phyloP scores from a whole-genome alignment of 768 basidiomycete genomes.

The Hirschioporus abietinus region DNA sequence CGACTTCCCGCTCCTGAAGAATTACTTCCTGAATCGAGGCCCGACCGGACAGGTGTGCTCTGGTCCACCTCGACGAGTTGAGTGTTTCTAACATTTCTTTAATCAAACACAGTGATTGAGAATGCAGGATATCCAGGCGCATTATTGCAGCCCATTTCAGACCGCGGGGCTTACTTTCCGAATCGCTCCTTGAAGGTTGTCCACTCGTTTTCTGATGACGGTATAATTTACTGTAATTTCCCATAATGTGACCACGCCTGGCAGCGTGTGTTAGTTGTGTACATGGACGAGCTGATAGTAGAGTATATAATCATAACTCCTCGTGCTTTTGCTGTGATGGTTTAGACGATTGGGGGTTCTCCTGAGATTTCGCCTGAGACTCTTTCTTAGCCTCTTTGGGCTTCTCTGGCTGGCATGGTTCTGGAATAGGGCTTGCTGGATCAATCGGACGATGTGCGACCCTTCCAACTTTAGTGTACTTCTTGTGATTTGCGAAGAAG shows the following conservation, averaged over 20 bases:
- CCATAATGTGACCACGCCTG: background rate
- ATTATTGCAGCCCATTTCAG: background rate
- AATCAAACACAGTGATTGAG: background rate
- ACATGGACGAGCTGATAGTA: background rate
- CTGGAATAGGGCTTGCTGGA: constrained; percentile 66
- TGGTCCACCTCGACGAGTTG: constrained; percentile 19
- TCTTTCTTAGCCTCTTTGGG: constrained; percentile 20
- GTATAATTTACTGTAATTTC: constrained; percentile 1
- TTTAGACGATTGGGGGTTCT: constrained; percentile 23
- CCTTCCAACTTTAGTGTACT: constrained; percentile 72
- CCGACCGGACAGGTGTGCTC: constrained; percentile 37
- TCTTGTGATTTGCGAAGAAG: constrained; percentile 79
- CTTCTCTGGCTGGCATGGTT: constrained; percentile 68
- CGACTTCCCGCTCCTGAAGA: constrained; percentile 77
- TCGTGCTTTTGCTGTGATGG: constrained; percentile 6
- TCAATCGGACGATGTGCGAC: constrained; percentile 76
- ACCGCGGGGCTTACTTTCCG: constrained; percentile 1
- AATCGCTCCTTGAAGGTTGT: background rate
- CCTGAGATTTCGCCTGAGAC: constrained; percentile 24
- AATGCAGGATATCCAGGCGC: background rate
- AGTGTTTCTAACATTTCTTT: constrained; percentile 1
- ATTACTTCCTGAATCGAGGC: constrained; percentile 67
- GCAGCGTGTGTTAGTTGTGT: background rate
- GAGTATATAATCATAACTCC: constrained; percentile 7
- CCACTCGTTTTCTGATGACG: background rate